Evolutionary conservation across 495 filamentous ascomycete genomes (phyloP), one percentile per base, ranked within the genome.

Genomic region (Aspergillus avenaceus): DNA sequence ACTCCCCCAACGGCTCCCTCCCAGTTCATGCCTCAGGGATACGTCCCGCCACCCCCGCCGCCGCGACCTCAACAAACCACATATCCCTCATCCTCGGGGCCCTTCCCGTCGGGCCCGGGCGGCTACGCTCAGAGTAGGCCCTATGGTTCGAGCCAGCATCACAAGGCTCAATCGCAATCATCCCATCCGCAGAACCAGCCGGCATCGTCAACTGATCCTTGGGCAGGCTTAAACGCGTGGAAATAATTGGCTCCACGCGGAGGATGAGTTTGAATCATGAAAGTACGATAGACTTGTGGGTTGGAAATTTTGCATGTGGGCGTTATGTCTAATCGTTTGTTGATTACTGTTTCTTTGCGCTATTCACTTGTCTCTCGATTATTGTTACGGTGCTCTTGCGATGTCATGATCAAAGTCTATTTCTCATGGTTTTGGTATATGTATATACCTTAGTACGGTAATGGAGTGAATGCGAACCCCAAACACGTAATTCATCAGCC

Each of bases 21-120:
- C 11, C 66, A 71, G 32, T 74, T 69, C 51, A 75, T 92, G 54
- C 89, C 90, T 26, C 81, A 82, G 14, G 90, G 90, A 14, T 97
- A 95, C 64, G 81, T 96, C 29, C 92, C 91, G 1, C 92, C 92
- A 1, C 92, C 92, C 8, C 92, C 92, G 16, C 92, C 92, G 0
- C 88, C 86, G 3, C 87, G 85, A 11, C 89, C 88, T 8, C 86
- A 88, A 28, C 86, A 88, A 31, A 84, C 85, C 0, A 84, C 79
- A 14, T 90, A 90, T 55, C 83, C 84, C 42, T 78, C 67, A n/a
- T 62, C 73, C 12, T 55, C 70, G 34, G 66, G 68, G 2, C 53
- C 66, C n/a, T 81, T 81, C 63, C 82, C 80, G 2, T 70, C 76
- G 37, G 81, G 79, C 5, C 79, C 80, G 8, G 78, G 79, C 12